A percentile compares a stretch with the other conserved stretches of the same genome.
Evolutionary conservation across 805 yeast genomes (phyloP).

Genomic region (Candida koratica): DNA sequence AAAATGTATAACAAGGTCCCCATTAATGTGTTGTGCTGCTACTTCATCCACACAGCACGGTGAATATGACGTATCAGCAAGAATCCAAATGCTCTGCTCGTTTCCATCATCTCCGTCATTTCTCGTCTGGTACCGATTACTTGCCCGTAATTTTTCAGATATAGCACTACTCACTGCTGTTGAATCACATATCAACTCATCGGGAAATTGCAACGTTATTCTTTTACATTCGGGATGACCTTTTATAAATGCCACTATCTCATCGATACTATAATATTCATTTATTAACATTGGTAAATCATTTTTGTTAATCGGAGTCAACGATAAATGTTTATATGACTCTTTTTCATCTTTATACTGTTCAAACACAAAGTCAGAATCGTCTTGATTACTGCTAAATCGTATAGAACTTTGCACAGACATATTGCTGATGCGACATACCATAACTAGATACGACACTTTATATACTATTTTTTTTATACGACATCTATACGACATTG

Average conservation of each 20-base stretch:
- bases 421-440: too few relatives aligned
- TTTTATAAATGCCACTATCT: conserved; percentile 40
- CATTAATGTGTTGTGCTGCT: conserved; percentile 88
- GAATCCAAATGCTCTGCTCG: conserved; percentile 48
- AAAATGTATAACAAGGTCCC: conserved; percentile 84
- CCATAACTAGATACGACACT: too few relatives aligned
- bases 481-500: too few relatives aligned
- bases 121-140: background rate
- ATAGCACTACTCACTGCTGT: conserved; percentile 59
- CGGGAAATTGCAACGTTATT: conserved; percentile 90
- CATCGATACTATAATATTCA: conserved; percentile 54
- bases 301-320: conserved; percentile 17
- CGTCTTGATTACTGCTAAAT: conserved; percentile 66
- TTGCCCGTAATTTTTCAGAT: conserved; percentile 33
- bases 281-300: conserved; percentile 33
- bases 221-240: conserved; percentile 31
- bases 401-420: conserved; percentile 67
- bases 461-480: too few relatives aligned
- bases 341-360: conserved; percentile 18
- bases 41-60: conserved; percentile 96
- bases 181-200: conserved; percentile 71
- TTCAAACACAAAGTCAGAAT: conserved; percentile 38
- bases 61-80: conserved; percentile 95
- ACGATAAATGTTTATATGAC: conserved; percentile 23
- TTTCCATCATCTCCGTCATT: background rate